These are phyloP conservation scores for Hibiscus tridactylites DNA, from an alignment of 345 rosid species.

Conservation along the genomic window DNA sequence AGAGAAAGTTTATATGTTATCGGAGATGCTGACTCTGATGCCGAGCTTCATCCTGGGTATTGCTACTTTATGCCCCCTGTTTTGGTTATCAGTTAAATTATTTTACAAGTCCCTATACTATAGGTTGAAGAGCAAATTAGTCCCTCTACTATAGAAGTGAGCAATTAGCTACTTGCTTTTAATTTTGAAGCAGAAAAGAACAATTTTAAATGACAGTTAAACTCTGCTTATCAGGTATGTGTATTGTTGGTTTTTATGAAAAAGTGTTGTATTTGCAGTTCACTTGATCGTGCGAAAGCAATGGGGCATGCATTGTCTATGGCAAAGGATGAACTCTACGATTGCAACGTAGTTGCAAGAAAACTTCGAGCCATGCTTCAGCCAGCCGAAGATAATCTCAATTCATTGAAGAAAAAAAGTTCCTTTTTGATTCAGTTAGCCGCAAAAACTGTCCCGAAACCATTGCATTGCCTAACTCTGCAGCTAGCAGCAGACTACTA, in stretches of 20 bases:
- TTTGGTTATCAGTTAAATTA: no score
- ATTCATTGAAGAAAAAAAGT: slow-evolving; percentile 64
- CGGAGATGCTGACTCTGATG: slow-evolving; percentile 70
- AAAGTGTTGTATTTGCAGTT: slow-evolving; percentile 35
- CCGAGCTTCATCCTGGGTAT: slow-evolving; percentile 80
- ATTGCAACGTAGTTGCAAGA: slow-evolving; percentile 64
- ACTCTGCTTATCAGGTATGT: neutral
- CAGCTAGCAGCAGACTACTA: slow-evolving; percentile 84
- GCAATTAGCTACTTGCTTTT: no score
- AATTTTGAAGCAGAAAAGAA: no score
- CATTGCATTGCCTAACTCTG: slow-evolving; percentile 86
- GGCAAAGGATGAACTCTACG: slow-evolving; percentile 75
- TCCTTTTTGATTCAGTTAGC: slow-evolving; percentile 91
- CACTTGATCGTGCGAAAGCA: slow-evolving; percentile 76
- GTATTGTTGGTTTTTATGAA: slow-evolving; percentile 11
- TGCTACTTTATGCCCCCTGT: slow-evolving; percentile 5
- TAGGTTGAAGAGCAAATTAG: no score
- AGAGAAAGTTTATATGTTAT: slow-evolving; percentile 58
- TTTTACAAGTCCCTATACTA: no score
- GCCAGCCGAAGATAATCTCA: slow-evolving; percentile 55
- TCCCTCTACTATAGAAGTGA: slow-evolving; percentile 3
- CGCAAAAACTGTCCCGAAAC: slow-evolving; percentile 82
- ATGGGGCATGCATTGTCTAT: slow-evolving; percentile 81
- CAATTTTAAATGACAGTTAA: no score
- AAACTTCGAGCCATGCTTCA: slow-evolving; percentile 85